These are phyloP conservation scores for Tulasnella sp. DNA, from an alignment of 768 basidiomycete species.

Conservation along the genomic window DNA sequence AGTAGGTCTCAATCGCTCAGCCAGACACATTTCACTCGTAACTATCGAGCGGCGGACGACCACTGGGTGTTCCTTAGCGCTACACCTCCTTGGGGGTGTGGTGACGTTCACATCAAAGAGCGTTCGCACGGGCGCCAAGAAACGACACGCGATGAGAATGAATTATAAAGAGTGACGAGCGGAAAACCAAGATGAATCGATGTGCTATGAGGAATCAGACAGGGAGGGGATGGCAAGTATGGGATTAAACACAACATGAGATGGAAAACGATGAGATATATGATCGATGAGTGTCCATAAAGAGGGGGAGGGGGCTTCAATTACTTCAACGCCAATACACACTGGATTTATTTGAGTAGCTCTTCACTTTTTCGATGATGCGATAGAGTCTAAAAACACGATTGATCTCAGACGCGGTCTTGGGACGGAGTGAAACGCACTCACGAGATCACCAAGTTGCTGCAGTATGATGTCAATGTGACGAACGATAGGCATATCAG, in stretches of 20 bases:
- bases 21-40: too few relatives aligned
- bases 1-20: too few relatives aligned
- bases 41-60: too few relatives aligned
- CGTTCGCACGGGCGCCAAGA: too few relatives aligned
- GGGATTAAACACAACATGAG: not conserved
- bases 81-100: too few relatives aligned
- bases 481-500: constrained; percentile 68
- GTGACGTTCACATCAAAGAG: too few relatives aligned
- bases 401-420: not conserved
- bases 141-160: not conserved
- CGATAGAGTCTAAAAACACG: constrained; percentile 47
- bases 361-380: constrained; percentile 84
- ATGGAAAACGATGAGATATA: not conserved
- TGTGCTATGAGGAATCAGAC: not conserved
- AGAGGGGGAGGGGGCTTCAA: not conserved
- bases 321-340: not conserved
- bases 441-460: constrained; percentile 55
- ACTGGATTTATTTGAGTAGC: constrained; percentile 29
- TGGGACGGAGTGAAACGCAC: not conserved
- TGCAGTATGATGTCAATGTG: constrained; percentile 68
- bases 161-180: not conserved
- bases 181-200: not conserved
- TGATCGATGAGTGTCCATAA: not conserved
- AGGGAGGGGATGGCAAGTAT: not conserved
- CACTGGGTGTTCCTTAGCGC: too few relatives aligned